phyloP scores from a whole-genome alignment of 495 filamentous ascomycete species.

The Cenococcum geophilum region DNA sequence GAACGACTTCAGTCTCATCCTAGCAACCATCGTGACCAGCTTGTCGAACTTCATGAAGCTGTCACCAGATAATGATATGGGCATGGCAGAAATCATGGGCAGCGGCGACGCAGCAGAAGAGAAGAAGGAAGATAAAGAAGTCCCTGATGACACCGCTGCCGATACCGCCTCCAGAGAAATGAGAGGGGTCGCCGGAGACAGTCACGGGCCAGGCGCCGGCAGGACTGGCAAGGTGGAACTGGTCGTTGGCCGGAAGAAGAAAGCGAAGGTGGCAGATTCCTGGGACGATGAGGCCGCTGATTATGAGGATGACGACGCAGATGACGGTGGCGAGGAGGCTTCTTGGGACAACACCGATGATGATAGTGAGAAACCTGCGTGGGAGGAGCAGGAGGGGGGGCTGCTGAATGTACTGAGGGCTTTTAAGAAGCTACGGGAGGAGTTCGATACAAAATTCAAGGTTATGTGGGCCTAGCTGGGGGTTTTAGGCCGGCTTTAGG shows the following conservation, averaged over 20 bases:
- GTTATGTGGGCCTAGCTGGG: conserved; percentile 46
- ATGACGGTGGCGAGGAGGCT: conserved; percentile 9
- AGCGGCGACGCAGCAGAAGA: conserved; percentile 39
- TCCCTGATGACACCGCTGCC: conserved; percentile 33
- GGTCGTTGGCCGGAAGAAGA: conserved; percentile 30
- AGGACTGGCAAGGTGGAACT: conserved; percentile 5
- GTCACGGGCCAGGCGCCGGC: not conserved
- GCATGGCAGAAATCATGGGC: conserved; percentile 37
- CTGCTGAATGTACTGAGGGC: conserved; percentile 53
- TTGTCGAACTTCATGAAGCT: conserved; percentile 49
- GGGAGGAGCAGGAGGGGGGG: conserved; percentile 35
- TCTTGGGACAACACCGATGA: conserved; percentile 23
- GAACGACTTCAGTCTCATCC: conserved; percentile 63
- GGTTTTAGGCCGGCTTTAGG: no score
- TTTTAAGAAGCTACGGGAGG: conserved; percentile 49
- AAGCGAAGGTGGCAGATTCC: conserved; percentile 40
- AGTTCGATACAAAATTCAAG: conserved; percentile 63
- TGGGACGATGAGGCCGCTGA: conserved; percentile 35
- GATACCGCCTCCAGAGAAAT: conserved; percentile 5
- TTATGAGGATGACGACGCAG: conserved; percentile 34
- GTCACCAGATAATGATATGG: conserved; percentile 29
- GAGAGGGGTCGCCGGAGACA: not conserved
- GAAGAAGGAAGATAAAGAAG: conserved; percentile 36
- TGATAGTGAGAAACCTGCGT: conserved; percentile 23
- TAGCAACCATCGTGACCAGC: conserved; percentile 58